Percentiles rank a stretch among this genome's conserved stretches.
phyloP scores from a whole-genome alignment of 148 eudicot species.

The Hydrangea macrophylla region DNA sequence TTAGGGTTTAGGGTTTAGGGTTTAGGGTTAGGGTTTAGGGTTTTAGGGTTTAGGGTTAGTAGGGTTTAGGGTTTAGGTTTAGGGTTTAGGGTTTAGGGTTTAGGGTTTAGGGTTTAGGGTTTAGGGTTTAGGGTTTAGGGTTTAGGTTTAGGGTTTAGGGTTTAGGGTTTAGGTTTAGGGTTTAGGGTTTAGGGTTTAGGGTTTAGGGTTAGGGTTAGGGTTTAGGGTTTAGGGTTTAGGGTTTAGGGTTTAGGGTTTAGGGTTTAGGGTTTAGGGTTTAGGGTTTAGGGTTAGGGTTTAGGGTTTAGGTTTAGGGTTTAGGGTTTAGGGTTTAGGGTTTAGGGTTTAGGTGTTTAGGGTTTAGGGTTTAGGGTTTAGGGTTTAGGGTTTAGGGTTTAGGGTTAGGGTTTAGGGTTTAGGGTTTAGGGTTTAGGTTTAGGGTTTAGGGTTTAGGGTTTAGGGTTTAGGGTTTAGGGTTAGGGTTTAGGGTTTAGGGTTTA shows the following conservation, averaged over 20 bases:
- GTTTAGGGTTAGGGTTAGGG: constrained; percentile 19
- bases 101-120: constrained; percentile 17
- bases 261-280: background rate
- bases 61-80: constrained; percentile 9
- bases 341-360: background rate
- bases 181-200: constrained; percentile 12
- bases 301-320: background rate
- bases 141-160: constrained; percentile 12
- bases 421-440: constrained; percentile 4
- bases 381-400: background rate
- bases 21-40: constrained; percentile 4
- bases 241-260: background rate
- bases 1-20: background rate
- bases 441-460: constrained; percentile 3
- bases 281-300: background rate
- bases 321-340: background rate
- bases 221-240: constrained; percentile 11
- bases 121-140: constrained; percentile 11
- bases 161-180: constrained; percentile 16
- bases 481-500: background rate
- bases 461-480: constrained; percentile 8
- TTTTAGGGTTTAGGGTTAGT: background rate
- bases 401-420: background rate
- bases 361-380: background rate
- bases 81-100: constrained; percentile 2